phyloP scores from a whole-genome alignment of 1,139 yeast genomes.

The Kodamaea sp. region DNA sequence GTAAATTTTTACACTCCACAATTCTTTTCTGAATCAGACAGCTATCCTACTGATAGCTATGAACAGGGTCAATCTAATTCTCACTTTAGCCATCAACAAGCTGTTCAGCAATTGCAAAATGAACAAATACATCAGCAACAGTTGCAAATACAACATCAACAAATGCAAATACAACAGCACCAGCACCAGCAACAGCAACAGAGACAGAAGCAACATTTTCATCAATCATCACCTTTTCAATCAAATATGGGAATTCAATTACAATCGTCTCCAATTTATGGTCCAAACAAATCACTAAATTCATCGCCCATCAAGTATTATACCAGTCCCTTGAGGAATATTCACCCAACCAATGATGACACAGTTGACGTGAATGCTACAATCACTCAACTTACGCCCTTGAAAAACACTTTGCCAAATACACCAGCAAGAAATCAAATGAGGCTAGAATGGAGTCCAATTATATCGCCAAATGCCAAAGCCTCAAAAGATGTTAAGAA shows the following conservation, averaged over 20 bases:
- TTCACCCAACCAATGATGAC: constrained; percentile 29
- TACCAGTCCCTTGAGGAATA: constrained; percentile 29
- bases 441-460: constrained; percentile 57
- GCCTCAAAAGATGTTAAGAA: constrained; percentile 37
- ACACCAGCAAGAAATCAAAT: constrained; percentile 41
- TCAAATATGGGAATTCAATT: constrained; percentile 7
- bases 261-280: constrained; percentile 33
- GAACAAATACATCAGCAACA: constrained; percentile 10
- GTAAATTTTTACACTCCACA: constrained; percentile 40
- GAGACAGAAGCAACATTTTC: constrained; percentile 10
- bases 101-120: constrained; percentile 10
- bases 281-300: constrained; percentile 16
- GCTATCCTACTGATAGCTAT: constrained; percentile 2
- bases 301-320: constrained; percentile 38
- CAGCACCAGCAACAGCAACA: constrained; percentile 9
- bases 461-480: constrained; percentile 47
- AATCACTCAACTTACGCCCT: constrained; percentile 43
- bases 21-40: constrained; percentile 35
- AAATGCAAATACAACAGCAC: constrained; percentile 14
- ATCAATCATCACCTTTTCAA: constrained; percentile 10
- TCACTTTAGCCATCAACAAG: constrained; percentile 16
- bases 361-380: constrained; percentile 45
- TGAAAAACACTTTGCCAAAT: constrained; percentile 33
- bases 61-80: constrained; percentile 9
- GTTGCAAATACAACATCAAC: constrained; percentile 8